Percentiles rank a stretch among this genome's conserved stretches.
These are phyloP conservation scores for Leccinum obscurum DNA, from an alignment of 768 basidiomycete species.

Conservation along the genomic window DNA sequence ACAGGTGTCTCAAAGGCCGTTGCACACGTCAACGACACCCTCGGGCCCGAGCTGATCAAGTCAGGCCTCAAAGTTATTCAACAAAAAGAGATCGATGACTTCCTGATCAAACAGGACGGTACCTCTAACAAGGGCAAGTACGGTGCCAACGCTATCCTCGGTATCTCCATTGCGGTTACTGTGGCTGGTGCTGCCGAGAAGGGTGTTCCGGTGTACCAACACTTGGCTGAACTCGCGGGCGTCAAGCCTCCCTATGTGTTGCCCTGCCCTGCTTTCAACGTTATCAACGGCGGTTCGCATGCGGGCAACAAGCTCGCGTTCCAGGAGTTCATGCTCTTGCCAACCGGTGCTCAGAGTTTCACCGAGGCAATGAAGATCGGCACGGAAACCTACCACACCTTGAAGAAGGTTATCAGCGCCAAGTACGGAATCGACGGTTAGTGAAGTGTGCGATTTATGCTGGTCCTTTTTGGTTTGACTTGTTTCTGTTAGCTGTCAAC, in stretches of 20 bases:
- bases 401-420: conserved; percentile 98
- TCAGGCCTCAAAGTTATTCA: conserved; percentile 79
- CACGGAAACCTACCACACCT: conserved; percentile 94
- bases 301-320: conserved; percentile 99
- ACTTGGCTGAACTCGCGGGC: conserved; percentile 94
- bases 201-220: conserved; percentile 92
- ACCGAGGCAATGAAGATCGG: conserved; percentile 99
- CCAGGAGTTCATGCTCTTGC: conserved; percentile 99
- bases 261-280: conserved; percentile 94
- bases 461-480: neutral
- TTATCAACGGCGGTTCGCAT: conserved; percentile 99
- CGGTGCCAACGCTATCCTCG: conserved; percentile 98
- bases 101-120: conserved; percentile 97
- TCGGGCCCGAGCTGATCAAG: conserved; percentile 87
- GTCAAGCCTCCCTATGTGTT: conserved; percentile 92
- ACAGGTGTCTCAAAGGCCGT: conserved; percentile 93
- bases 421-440: conserved; percentile 98
- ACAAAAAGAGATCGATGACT: conserved; percentile 96
- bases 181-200: conserved; percentile 95
- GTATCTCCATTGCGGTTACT: conserved; percentile 93
- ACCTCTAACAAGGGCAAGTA: conserved; percentile 99
- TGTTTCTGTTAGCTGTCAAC: conserved; percentile 73
- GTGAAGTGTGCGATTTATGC: conserved; percentile 23
- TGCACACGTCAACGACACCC: conserved; percentile 86
- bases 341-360: conserved; percentile 89